Conservation (phyloP, 1,284 basidiomycete genomes). For the Sphagnurus paluster region DNA sequence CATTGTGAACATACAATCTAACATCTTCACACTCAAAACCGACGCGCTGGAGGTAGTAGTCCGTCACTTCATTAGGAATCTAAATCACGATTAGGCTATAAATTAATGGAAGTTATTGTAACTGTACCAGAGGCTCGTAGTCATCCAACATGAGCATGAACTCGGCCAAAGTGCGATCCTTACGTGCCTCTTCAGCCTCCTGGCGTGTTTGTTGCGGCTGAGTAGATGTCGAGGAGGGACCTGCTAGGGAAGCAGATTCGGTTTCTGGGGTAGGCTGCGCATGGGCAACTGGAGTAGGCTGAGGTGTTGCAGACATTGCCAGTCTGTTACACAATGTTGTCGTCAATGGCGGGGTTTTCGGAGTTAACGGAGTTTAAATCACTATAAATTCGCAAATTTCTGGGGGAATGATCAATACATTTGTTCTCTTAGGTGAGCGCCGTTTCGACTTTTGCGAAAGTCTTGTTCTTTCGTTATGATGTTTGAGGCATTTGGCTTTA, state of each 20-base stretch:
- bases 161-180: slow-evolving; percentile 89
- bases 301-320: slow-evolving; percentile 36
- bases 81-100: slow-evolving; percentile 31
- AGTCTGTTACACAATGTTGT: slow-evolving; percentile 12
- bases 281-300: slow-evolving; percentile 29
- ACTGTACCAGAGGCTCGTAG: slow-evolving; percentile 87
- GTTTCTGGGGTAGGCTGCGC: slow-evolving; percentile 19
- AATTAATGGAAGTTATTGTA: slow-evolving; percentile 1
- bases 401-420: too few species aligned
- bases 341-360: slow-evolving; percentile 20
- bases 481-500: slow-evolving; percentile 95
- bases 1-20: slow-evolving; percentile 64
- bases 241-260: slow-evolving; percentile 12
- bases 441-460: not conserved
- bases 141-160: slow-evolving; percentile 96
- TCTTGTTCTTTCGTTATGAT: slow-evolving; percentile 47
- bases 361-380: slow-evolving; percentile 32
- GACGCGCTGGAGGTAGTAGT: slow-evolving; percentile 94
- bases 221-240: slow-evolving; percentile 14
- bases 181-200: slow-evolving; percentile 80
- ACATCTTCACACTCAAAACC: slow-evolving; percentile 97
- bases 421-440: slow-evolving; percentile 11
- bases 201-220: slow-evolving; percentile 49
- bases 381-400: too few species aligned
- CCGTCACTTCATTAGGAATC: slow-evolving; percentile 98